Evolutionary conservation across 805 yeast species (phyloP).

Genomic region (Helenozyma baotianmanensis): DNA sequence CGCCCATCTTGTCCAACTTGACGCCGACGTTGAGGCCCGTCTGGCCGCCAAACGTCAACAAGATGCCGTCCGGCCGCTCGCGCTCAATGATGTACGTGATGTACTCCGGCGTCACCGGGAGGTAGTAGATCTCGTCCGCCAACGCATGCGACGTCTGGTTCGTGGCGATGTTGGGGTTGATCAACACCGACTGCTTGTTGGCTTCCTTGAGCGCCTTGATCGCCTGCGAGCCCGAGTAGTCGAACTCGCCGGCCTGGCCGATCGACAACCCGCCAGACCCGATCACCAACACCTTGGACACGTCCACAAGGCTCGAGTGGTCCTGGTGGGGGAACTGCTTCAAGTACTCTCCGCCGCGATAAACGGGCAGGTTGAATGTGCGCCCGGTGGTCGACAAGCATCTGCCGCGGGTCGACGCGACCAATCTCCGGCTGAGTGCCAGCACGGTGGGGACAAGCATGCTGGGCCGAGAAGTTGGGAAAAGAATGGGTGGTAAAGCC

Average conservation of each 20-base stretch:
- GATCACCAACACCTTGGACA: constrained; percentile 79
- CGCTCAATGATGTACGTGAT: constrained; percentile 92
- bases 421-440: constrained; percentile 5
- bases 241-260: constrained; percentile 98
- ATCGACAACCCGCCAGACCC: constrained; percentile 97
- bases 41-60: constrained; percentile 97
- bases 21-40: constrained; percentile 97
- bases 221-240: constrained; percentile 96
- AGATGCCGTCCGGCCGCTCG: constrained; percentile 93
- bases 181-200: constrained; percentile 75
- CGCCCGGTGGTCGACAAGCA: constrained; percentile 1
- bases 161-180: constrained; percentile 95
- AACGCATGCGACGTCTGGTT: constrained; percentile 93
- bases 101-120: constrained; percentile 96
- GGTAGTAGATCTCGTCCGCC: constrained; percentile 92
- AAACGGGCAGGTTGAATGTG: constrained; percentile 24
- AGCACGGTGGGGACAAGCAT: constrained; percentile 7
- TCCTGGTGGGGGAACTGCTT: constrained; percentile 55
- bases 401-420: constrained; percentile 4
- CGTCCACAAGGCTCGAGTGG: constrained; percentile 71
- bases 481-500: constrained; percentile 1
- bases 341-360: constrained; percentile 62
- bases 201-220: constrained; percentile 93
- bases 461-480: background rate
- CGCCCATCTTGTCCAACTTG: constrained; percentile 90